These are phyloP conservation scores for Ophiostoma novo-ulmi DNA, from an alignment of 2,329 filamentous ascomycete species.

Conservation along the genomic window DNA sequence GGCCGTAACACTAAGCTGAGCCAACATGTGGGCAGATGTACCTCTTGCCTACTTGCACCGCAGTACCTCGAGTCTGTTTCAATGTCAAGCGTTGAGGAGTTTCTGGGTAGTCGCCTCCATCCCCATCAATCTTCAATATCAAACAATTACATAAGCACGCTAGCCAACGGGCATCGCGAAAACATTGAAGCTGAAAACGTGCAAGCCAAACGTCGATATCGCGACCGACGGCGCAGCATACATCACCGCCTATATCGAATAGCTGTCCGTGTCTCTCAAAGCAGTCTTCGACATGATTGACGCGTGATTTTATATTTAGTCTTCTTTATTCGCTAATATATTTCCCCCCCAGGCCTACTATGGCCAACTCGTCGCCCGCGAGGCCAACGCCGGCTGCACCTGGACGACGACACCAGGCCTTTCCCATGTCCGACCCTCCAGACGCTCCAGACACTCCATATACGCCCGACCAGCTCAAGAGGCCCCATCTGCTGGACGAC, in stretches of 20 bases:
- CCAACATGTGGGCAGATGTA: too few species aligned
- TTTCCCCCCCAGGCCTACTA: constrained; percentile 20
- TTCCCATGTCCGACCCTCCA: constrained; percentile 22
- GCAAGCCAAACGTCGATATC: background rate
- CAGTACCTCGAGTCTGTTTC: constrained; percentile 8
- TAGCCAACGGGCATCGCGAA: constrained; percentile 11
- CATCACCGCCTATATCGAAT: background rate
- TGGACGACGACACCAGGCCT: constrained; percentile 19
- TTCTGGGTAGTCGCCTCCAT: background rate
- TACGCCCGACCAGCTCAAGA: background rate
- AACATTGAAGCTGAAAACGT: constrained; percentile 10
- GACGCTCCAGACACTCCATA: background rate
- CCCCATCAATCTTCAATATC: background rate
- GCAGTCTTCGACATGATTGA: background rate
- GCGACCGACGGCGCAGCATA: background rate
- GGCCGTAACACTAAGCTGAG: background rate
- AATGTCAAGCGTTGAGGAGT: background rate
- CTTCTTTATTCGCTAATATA: background rate
- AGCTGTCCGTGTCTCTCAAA: too few species aligned
- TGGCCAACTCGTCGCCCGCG: constrained; percentile 34
- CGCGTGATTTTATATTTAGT: background rate
- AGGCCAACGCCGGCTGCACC: constrained; percentile 14
- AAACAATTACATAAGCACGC: background rate
- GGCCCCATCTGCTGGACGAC: constrained; percentile 24
- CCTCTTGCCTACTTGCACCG: background rate